A percentile compares a stretch with the other conserved stretches of the same genome.
Evolutionary conservation across 106 monocot species (phyloP).

Genomic region (Alisma plantagoaquatica): DNA sequence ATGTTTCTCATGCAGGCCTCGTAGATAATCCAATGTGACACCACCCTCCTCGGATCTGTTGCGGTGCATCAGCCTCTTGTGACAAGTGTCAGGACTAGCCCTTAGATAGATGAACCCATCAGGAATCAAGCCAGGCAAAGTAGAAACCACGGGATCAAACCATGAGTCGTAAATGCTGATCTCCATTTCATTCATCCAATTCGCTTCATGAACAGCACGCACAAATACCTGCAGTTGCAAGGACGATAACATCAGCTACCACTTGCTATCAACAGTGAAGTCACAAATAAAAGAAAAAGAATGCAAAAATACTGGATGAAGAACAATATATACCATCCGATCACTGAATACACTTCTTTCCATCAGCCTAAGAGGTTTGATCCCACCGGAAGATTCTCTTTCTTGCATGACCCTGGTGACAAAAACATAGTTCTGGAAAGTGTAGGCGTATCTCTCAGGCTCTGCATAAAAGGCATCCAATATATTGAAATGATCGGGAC

Average conservation of each 20-base stretch:
- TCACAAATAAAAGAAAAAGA: background rate
- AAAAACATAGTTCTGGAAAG: conserved; percentile 98
- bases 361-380: conserved; percentile 90
- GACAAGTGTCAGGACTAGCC: conserved; percentile 97
- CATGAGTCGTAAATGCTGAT: conserved; percentile 99
- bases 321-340: conserved; percentile 47
- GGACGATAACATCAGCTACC: background rate
- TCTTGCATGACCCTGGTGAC: conserved; percentile 99
- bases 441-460: conserved; percentile 97
- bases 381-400: conserved; percentile 67
- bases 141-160: conserved; percentile 98
- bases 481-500: conserved; percentile 97
- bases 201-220: conserved; percentile 95
- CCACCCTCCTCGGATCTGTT: conserved; percentile 85
- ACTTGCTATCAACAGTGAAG: background rate
- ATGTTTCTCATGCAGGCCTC: conserved; percentile 92
- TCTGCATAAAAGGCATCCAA: conserved; percentile 94
- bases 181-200: conserved; percentile 99
- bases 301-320: background rate
- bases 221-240: conserved; percentile 69
- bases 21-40: conserved; percentile 71
- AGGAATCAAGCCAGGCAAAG: conserved; percentile 80
- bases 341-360: conserved; percentile 98
- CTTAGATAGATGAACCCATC: conserved; percentile 98
- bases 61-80: conserved; percentile 84